These are phyloP conservation scores for Saccharomycopsis sp. DNA, from an alignment of 805 yeast species.

Conservation along the genomic window DNA sequence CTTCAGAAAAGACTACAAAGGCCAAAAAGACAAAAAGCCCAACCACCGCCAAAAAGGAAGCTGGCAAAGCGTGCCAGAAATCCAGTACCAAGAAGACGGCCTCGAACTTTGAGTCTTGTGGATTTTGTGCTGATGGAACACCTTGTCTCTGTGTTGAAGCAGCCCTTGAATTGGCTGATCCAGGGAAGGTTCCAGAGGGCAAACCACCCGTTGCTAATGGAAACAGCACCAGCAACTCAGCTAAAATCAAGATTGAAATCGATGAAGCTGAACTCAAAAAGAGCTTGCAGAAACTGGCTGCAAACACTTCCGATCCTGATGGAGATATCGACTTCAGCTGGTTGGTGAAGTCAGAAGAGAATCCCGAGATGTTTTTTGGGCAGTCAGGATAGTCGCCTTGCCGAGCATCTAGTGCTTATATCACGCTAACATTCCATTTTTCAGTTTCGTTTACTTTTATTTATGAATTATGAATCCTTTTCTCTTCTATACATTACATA, in stretches of 20 bases:
- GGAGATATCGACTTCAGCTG: conserved; percentile 2
- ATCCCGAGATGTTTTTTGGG: not conserved
- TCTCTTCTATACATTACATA: not conserved
- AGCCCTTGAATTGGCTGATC: conserved; percentile 36
- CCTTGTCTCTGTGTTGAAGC: conserved; percentile 90
- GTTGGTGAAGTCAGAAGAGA: conserved; percentile 14
- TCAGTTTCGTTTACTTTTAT: too few relatives aligned
- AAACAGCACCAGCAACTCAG: not conserved
- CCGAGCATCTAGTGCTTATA: conserved; percentile 22
- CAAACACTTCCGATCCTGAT: conserved; percentile 21
- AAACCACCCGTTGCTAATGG: not conserved
- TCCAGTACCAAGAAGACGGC: conserved; percentile 5
- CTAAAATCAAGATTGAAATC: not conserved
- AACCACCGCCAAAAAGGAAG: conserved; percentile 5
- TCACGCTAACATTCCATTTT: not conserved
- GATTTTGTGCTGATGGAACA: conserved; percentile 87
- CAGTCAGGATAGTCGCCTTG: not conserved
- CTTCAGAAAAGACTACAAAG: conserved; percentile 25
- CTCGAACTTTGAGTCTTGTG: conserved; percentile 59
- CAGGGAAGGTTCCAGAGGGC: not conserved
- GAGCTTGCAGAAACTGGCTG: not conserved
- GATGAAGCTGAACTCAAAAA: not conserved
- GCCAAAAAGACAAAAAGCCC: conserved; percentile 19
- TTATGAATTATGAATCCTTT: conserved; percentile 7
- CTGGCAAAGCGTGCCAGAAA: conserved; percentile 9